phyloP scores from a whole-genome alignment of 371 early-diverging fungal species.

The Aphelidium insulamus region DNA sequence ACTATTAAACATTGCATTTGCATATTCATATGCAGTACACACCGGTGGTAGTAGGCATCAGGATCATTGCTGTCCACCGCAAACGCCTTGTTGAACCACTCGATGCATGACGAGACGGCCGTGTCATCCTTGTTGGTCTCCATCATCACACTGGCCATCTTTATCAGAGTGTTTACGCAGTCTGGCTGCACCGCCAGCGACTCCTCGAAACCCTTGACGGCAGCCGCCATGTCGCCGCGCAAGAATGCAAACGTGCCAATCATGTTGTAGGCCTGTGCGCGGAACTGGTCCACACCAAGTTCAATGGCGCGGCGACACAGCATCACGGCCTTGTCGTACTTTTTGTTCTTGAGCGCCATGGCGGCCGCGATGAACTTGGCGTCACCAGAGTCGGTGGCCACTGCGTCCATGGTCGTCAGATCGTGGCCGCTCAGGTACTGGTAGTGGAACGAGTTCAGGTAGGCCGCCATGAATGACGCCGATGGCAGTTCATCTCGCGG shows the following conservation, averaged over 20 bases:
- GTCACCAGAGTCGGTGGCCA: conserved; percentile 18
- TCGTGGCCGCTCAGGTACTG: conserved; percentile 8
- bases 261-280: conserved; percentile 52
- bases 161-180: conserved; percentile 60
- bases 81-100: conserved; percentile 45
- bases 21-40: not conserved
- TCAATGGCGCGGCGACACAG: conserved; percentile 5
- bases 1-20: not conserved
- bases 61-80: conserved; percentile 36
- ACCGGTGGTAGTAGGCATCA: conserved; percentile 58
- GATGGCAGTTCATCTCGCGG: conserved; percentile 45
- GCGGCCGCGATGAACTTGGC: conserved; percentile 20
- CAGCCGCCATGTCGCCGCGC: conserved; percentile 50
- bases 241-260: conserved; percentile 71
- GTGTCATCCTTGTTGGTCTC: conserved; percentile 23
- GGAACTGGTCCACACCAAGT: conserved; percentile 11
- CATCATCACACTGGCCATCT: conserved; percentile 69
- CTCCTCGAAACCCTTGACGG: conserved; percentile 49
- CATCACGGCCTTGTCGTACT: conserved; percentile 47
- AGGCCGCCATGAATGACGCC: conserved; percentile 67
- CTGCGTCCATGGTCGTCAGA: conserved; percentile 8
- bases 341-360: conserved; percentile 17
- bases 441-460: conserved; percentile 65
- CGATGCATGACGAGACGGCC: conserved; percentile 5
- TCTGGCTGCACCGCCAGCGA: conserved; percentile 53